A percentile compares a stretch with the other conserved stretches of the same genome.
Conservation (phyloP, 495 filamentous ascomycete genomes). For the Xylaria nigripes region DNA sequence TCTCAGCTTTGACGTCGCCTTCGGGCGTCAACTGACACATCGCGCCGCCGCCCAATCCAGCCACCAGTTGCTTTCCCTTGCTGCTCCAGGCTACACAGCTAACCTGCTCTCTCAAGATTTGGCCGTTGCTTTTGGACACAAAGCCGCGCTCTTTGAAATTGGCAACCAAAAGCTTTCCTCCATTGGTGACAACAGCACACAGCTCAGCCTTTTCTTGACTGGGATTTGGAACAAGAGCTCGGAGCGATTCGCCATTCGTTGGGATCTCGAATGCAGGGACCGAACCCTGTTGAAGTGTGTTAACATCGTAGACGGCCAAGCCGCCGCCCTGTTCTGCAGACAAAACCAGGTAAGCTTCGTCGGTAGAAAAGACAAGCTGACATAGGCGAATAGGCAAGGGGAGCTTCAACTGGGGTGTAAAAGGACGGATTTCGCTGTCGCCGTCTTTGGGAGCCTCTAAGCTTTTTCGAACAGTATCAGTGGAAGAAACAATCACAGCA, state of each 20-base stretch:
- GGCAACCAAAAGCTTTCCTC: constrained; percentile 75
- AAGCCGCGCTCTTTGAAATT: constrained; percentile 61
- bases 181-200: constrained; percentile 69
- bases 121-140: constrained; percentile 53
- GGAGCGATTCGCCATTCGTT: constrained; percentile 65
- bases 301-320: constrained; percentile 71
- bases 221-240: constrained; percentile 76
- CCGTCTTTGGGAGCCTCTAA: constrained; percentile 52
- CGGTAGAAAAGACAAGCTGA: constrained; percentile 81
- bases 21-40: constrained; percentile 76
- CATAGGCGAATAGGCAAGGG: constrained; percentile 67
- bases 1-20: constrained; percentile 62
- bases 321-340: constrained; percentile 77
- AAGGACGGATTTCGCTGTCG: constrained; percentile 58
- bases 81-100: constrained; percentile 87
- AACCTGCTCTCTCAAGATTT: constrained; percentile 61
- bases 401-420: constrained; percentile 65
- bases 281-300: constrained; percentile 53
- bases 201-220: constrained; percentile 52
- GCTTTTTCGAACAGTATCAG: constrained; percentile 68
- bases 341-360: constrained; percentile 75
- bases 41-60: constrained; percentile 75
- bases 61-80: constrained; percentile 85
- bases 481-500: constrained; percentile 63
- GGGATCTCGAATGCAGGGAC: constrained; percentile 61